Conservation (phyloP, 1,284 basidiomycete genomes). For the Ceratobasidium sp. region DNA sequence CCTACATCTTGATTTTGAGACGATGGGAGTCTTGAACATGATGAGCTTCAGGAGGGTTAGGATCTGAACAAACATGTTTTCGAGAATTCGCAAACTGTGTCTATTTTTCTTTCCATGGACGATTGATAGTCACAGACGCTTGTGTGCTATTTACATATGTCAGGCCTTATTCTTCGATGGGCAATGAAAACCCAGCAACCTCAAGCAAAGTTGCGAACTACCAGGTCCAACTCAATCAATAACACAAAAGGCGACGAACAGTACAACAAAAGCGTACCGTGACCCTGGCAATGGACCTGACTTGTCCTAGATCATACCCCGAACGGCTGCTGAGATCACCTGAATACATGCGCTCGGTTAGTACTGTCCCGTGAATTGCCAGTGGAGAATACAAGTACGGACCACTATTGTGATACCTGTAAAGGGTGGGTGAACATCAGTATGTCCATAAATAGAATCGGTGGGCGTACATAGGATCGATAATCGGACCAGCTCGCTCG, state of each 20-base stretch:
- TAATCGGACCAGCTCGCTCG: constrained; percentile 83
- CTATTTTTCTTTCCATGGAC: no score
- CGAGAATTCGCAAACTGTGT: no score
- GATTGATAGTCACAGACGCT: no score
- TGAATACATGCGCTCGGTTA: constrained; percentile 49
- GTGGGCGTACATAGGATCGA: constrained; percentile 83
- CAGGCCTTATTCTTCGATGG: background rate
- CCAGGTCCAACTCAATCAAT: background rate
- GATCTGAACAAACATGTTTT: no score
- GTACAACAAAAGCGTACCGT: constrained; percentile 62
- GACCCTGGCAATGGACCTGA: constrained; percentile 84
- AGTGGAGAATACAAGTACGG: background rate
- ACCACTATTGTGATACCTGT: constrained; percentile 37
- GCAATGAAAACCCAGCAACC: constrained; percentile 47
- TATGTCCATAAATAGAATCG: constrained; percentile 49
- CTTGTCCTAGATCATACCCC: constrained; percentile 83
- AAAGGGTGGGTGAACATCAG: background rate
- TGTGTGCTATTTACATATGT: no score
- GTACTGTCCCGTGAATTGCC: background rate
- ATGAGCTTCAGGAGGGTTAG: constrained; percentile 25
- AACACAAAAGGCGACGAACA: background rate
- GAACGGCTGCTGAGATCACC: constrained; percentile 80
- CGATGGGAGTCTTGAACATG: constrained; percentile 14
- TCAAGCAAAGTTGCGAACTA: constrained; percentile 49
- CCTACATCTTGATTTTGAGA: constrained; percentile 32